Percentiles rank a stretch among this genome's conserved stretches.
Conservation (phyloP, 805 yeast species). For the Sugiyamaella lignohabitans region DNA sequence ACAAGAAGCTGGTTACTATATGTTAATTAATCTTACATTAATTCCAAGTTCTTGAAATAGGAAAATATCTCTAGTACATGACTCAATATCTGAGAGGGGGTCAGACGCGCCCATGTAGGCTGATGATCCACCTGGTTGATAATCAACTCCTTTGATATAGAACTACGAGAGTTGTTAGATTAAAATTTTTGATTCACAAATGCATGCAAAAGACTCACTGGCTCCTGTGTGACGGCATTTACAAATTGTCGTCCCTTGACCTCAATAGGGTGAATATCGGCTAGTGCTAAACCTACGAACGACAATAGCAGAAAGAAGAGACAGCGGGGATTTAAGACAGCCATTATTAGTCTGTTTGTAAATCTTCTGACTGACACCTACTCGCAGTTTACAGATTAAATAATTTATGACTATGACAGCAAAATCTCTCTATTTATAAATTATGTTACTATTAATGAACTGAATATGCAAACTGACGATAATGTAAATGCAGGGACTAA, state of each 20-base stretch:
- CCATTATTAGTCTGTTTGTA: too few relatives aligned
- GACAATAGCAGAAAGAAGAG: too few relatives aligned
- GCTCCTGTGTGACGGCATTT: slow-evolving; percentile 66
- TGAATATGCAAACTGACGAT: too few relatives aligned
- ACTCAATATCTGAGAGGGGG: slow-evolving; percentile 65
- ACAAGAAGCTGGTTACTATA: too few relatives aligned
- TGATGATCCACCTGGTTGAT: slow-evolving; percentile 85
- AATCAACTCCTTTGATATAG: slow-evolving; percentile 54
- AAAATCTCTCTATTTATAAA: too few relatives aligned
- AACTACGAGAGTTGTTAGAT: slow-evolving; percentile 41
- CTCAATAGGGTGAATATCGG: slow-evolving; percentile 55
- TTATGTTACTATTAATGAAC: too few relatives aligned
- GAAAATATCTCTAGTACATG: slow-evolving; percentile 75
- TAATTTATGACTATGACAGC: too few relatives aligned
- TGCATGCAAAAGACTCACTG: too few relatives aligned
- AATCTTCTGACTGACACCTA: too few relatives aligned
- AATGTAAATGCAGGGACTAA: too few relatives aligned
- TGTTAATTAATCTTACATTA: slow-evolving; percentile 42
- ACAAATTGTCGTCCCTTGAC: slow-evolving; percentile 66
- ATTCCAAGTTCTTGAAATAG: slow-evolving; percentile 79
- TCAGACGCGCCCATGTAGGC: slow-evolving; percentile 50
- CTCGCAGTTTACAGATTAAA: too few relatives aligned
- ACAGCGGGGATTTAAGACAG: too few relatives aligned
- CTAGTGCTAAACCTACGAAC: neutral
- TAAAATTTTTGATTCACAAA: neutral